These are phyloP conservation scores for Stemphylium beticola DNA, from an alignment of 2,329 filamentous ascomycete genomes.

Conservation along the genomic window DNA sequence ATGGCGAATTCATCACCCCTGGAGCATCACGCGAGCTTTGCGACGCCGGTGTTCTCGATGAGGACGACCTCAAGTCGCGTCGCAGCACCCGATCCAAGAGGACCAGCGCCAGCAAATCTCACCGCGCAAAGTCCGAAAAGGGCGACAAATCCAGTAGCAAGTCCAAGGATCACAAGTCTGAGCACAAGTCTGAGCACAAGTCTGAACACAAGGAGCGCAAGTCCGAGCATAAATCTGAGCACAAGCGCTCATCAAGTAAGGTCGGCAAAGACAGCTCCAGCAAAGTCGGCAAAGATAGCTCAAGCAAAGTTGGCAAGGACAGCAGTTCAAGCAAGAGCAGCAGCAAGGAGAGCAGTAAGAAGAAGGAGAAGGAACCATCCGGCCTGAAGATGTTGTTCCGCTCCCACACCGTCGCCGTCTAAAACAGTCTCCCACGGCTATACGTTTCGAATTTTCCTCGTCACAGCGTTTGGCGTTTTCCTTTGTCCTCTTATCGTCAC, in stretches of 20 bases:
- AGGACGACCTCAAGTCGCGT: conserved; percentile 54
- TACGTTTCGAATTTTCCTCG: background rate
- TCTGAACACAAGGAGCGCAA: conserved; percentile 2
- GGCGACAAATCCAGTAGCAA: conserved; percentile 33
- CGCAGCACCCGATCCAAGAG: conserved; percentile 32
- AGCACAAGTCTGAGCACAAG: background rate
- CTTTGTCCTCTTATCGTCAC: conserved; percentile 3
- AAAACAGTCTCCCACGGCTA: background rate
- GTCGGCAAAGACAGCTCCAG: conserved; percentile 1
- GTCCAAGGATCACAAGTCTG: conserved; percentile 5
- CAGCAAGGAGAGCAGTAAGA: conserved; percentile 34
- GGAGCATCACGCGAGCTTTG: conserved; percentile 56
- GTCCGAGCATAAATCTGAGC: background rate
- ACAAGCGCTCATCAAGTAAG: conserved; percentile 9
- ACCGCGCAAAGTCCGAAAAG: conserved; percentile 36
- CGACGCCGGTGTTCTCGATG: conserved; percentile 54
- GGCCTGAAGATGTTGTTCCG: conserved; percentile 53
- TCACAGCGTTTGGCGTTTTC: conserved; percentile 23
- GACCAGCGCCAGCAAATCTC: conserved; percentile 28
- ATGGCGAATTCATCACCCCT: conserved; percentile 70
- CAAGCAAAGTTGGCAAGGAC: conserved; percentile 16
- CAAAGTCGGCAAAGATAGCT: background rate
- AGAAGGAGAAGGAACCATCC: conserved; percentile 52
- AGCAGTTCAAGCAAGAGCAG: conserved; percentile 26
- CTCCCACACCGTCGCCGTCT: conserved; percentile 34